These are phyloP conservation scores for Rutidosis leptorrhynchoides DNA, from an alignment of 129 eudicot genomes.

Conservation along the genomic window DNA sequence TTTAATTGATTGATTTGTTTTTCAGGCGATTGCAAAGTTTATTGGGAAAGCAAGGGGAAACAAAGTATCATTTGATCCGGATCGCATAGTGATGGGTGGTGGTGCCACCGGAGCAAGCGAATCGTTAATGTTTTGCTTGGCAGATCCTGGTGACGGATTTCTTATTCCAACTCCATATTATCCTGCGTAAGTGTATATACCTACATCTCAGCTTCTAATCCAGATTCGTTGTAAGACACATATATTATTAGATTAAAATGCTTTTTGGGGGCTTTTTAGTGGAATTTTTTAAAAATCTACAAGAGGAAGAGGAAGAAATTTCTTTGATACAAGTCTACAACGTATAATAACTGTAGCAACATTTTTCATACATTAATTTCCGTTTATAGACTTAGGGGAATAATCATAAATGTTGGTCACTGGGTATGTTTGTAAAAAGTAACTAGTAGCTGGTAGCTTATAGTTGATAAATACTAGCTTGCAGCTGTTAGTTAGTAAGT, in stretches of 20 bases:
- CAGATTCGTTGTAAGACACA: too few species aligned
- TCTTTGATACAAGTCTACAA: too few species aligned
- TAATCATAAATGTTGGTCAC: background rate
- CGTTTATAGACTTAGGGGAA: background rate
- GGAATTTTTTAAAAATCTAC: too few species aligned
- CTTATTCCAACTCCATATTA: conserved; percentile 81
- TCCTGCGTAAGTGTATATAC: conserved; percentile 59
- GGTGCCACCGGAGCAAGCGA: conserved; percentile 94
- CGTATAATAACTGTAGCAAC: too few species aligned
- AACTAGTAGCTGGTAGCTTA: too few species aligned
- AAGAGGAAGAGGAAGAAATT: too few species aligned
- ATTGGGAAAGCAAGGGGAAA: conserved; percentile 69
- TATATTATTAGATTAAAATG: too few species aligned
- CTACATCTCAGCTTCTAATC: background rate
- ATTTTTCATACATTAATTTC: background rate
- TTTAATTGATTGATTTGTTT: background rate
- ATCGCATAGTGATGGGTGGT: conserved; percentile 83
- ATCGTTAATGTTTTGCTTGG: conserved; percentile 68
- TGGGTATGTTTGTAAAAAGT: too few species aligned
- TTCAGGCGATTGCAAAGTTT: conserved; percentile 65
- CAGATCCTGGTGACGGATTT: conserved; percentile 77
- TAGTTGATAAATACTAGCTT: too few species aligned
- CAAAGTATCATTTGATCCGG: conserved; percentile 64
- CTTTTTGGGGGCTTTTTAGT: too few species aligned
- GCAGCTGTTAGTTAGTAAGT: too few species aligned